A percentile compares a stretch with the other conserved stretches of the same genome.
Conservation (phyloP, 2,329 filamentous ascomycete species). For the Microsporum ferrugineum region DNA sequence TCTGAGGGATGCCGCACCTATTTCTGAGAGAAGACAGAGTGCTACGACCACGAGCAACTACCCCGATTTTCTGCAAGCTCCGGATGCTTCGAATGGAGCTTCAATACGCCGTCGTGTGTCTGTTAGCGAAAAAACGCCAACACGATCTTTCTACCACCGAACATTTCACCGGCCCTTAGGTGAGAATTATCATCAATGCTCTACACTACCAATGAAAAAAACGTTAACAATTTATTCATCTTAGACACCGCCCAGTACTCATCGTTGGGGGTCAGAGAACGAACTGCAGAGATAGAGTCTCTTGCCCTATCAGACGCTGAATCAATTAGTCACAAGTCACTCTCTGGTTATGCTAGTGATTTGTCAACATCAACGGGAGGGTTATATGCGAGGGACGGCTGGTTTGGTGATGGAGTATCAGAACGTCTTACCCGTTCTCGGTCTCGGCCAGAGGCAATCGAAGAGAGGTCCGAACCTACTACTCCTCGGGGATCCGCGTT, state of each 20-base stretch:
- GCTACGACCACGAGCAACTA: neutral
- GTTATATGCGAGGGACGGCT: slow-evolving; percentile 10
- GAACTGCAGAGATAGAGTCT: slow-evolving; percentile 75
- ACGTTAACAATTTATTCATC: slow-evolving; percentile 30
- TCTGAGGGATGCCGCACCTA: neutral
- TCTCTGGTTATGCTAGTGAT: slow-evolving; percentile 19
- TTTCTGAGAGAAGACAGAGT: neutral
- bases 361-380: slow-evolving; percentile 23
- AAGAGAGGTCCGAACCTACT: slow-evolving; percentile 50
- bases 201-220: neutral
- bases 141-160: slow-evolving; percentile 36
- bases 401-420: neutral
- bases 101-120: slow-evolving; percentile 10
- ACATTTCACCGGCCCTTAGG: slow-evolving; percentile 34
- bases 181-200: slow-evolving; percentile 14
- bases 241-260: slow-evolving; percentile 63
- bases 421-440: slow-evolving; percentile 1
- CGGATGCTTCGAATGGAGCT: neutral
- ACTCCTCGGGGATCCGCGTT: slow-evolving; percentile 36
- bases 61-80: neutral
- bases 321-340: slow-evolving; percentile 19
- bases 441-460: slow-evolving; percentile 41
- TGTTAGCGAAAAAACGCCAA: slow-evolving; percentile 30
- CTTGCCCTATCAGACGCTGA: slow-evolving; percentile 57
- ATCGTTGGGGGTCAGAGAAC: slow-evolving; percentile 64